Evolutionary conservation across 108 stramenopile genomes (phyloP).

Genomic region (Epithemia pelagica): DNA sequence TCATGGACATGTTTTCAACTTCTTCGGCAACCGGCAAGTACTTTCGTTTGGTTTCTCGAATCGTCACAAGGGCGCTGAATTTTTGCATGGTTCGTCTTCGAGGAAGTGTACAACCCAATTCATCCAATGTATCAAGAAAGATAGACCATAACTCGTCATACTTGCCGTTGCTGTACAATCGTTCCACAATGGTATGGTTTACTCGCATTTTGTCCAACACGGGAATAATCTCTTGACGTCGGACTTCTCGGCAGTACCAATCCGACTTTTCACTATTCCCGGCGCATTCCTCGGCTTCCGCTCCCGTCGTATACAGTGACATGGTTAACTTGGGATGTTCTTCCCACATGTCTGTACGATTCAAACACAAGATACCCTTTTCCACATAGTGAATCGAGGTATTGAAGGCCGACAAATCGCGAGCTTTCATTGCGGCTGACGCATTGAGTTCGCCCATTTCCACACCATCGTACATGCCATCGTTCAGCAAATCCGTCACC

Average conservation of each 20-base stretch:
- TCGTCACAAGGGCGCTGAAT: background rate
- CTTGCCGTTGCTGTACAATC: too few species aligned
- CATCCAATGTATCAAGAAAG: background rate
- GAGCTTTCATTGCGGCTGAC: slow-evolving; percentile 17
- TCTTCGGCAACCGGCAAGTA: background rate
- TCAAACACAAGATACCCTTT: slow-evolving; percentile 5
- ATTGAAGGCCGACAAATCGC: slow-evolving; percentile 13
- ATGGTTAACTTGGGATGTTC: slow-evolving; percentile 24
- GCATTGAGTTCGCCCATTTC: slow-evolving; percentile 17
- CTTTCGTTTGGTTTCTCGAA: background rate
- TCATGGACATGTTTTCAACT: background rate
- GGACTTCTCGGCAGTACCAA: slow-evolving; percentile 3
- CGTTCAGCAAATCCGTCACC: slow-evolving; percentile 1
- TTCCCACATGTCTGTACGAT: slow-evolving; percentile 11
- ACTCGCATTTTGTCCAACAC: too few species aligned
- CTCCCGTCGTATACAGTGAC: slow-evolving; percentile 17
- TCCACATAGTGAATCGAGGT: slow-evolving; percentile 12
- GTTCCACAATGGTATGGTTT: too few species aligned
- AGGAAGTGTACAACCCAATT: background rate
- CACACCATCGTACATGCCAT: slow-evolving; percentile 15
- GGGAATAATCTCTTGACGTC: background rate
- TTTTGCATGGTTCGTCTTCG: background rate
- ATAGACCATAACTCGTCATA: too few species aligned
- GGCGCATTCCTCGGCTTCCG: slow-evolving; percentile 4
- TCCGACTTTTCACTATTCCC: slow-evolving; percentile 2